Evolutionary conservation across 805 yeast species (phyloP), one percentile per base, ranked within the genome.

Genomic region (Ogataea angusta): DNA sequence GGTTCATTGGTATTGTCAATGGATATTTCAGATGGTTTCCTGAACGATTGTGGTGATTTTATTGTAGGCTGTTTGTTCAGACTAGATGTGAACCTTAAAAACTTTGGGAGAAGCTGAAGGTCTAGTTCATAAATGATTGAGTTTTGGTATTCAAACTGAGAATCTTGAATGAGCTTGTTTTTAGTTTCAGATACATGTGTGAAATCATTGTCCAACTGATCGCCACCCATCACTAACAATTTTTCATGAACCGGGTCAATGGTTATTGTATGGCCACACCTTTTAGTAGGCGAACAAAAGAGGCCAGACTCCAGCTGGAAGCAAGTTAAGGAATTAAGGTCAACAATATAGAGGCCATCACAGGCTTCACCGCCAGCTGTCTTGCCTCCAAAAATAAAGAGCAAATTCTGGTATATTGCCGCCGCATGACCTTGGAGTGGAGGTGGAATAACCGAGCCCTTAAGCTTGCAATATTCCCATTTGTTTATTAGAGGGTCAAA

Each of bases 381-480:
- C 56, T 89, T 86, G 37, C 99, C 99, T 28, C 99, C 99, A 57
- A 83, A 81, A 10, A 91, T 76, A 54, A 84, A 85, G 75, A 93
- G 72, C 36, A 82, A 70, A 54, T 88, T 90, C 45, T 81, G 82
- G 43, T 82, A 84, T 25, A 89, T 64, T 10, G 91, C 75, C 10
- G 95, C 80, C 3, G 96, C 78, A 62, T 93, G 99, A 56, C 91
- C 96, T 63, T 89, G 95, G 44, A 90, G 75, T 0, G 97, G 91
- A 3, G 85, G 82, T 2, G 96, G 97, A 10, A 63, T 49, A 13
- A 55, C 56, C 22, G 65, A 64, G 8, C 95, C 95, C n/a, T 76
- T 66, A 26, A 95, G 78, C 38, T 73, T 73, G 27, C 85, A 67
- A 46, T 75, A 76, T 17, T 78, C 67, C 97, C 98, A 93, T 29